Evolutionary conservation across 139 green algal species (phyloP).

Genomic region (Haematococcus lacustris): DNA sequence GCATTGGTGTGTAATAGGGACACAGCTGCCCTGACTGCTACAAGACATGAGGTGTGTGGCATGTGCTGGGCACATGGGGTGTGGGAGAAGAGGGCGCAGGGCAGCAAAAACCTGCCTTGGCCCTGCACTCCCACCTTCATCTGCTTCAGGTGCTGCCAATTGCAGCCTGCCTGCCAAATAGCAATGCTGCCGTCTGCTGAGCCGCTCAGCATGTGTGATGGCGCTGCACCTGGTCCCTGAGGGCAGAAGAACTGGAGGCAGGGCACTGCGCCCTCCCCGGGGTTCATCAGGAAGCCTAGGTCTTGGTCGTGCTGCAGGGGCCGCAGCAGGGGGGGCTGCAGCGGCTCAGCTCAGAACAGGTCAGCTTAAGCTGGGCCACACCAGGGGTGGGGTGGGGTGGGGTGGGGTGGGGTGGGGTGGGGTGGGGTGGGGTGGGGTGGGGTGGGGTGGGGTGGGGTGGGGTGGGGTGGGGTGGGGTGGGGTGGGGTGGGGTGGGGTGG

Average conservation of each 20-base stretch:
- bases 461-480: too few species aligned
- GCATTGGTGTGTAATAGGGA: too few species aligned
- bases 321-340: conserved; percentile 2
- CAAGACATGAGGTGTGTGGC: too few species aligned
- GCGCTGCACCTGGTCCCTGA: conserved; percentile 3
- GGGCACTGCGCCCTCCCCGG: conserved; percentile 67
- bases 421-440: too few species aligned
- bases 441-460: too few species aligned
- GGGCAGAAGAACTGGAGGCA: conserved; percentile 54
- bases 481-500: too few species aligned
- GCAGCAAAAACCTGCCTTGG: background rate
- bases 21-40: too few species aligned
- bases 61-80: too few species aligned
- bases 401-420: too few species aligned
- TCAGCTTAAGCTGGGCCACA: background rate
- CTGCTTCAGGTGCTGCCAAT: conserved; percentile 72
- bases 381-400: too few species aligned
- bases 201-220: conserved; percentile 74
- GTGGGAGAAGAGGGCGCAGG: background rate
- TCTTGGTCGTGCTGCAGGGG: conserved; percentile 42
- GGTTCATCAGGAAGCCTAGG: conserved; percentile 77
- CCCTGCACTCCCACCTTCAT: conserved; percentile 34
- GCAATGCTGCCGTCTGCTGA: conserved; percentile 66
- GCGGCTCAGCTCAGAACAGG: background rate
- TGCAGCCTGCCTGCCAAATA: conserved; percentile 59